phyloP scores from a whole-genome alignment of 768 basidiomycete species.

The Hortiboletus campestris region DNA sequence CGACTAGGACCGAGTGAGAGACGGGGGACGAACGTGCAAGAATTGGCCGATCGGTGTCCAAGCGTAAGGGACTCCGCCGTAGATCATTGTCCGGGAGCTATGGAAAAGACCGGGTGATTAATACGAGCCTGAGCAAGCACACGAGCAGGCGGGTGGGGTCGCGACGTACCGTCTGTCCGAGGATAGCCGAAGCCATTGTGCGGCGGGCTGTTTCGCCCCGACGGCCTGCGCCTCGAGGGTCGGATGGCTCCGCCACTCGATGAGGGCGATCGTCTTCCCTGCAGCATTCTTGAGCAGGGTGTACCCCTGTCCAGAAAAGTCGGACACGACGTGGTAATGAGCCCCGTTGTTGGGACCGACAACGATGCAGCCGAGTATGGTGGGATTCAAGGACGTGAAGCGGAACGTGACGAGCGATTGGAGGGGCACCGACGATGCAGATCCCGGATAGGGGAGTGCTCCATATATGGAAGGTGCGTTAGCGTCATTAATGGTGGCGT shows the following conservation, averaged over 20 bases:
- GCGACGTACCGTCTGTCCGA: slow-evolving; percentile 42
- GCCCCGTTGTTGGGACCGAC: slow-evolving; percentile 49
- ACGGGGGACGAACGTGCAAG: slow-evolving; percentile 35
- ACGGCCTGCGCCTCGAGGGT: slow-evolving; percentile 53
- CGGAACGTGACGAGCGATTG: slow-evolving; percentile 42
- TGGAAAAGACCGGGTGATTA: background rate
- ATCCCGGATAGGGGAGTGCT: slow-evolving; percentile 53
- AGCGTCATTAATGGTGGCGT: slow-evolving; percentile 10
- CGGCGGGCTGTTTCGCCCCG: slow-evolving; percentile 46
- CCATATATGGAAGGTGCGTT: slow-evolving; percentile 55
- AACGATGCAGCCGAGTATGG: slow-evolving; percentile 54
- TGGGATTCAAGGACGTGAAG: slow-evolving; percentile 51
- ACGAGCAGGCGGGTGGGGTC: no score
- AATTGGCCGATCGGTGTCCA: slow-evolving; percentile 56
- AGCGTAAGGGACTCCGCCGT: slow-evolving; percentile 47
- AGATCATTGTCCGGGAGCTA: slow-evolving; percentile 50
- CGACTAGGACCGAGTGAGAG: background rate
- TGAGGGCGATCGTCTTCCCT: slow-evolving; percentile 47
- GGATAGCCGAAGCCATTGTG: slow-evolving; percentile 55
- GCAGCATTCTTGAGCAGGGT: slow-evolving; percentile 52
- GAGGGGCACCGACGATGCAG: slow-evolving; percentile 27
- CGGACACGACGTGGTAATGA: slow-evolving; percentile 50
- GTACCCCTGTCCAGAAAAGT: slow-evolving; percentile 44
- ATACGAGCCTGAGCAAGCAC: background rate
- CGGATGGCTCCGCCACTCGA: slow-evolving; percentile 54